Evolutionary conservation across 208 protist species (phyloP), one percentile per base, ranked within the genome.

Genomic region (Trypanosoma theileri): DNA sequence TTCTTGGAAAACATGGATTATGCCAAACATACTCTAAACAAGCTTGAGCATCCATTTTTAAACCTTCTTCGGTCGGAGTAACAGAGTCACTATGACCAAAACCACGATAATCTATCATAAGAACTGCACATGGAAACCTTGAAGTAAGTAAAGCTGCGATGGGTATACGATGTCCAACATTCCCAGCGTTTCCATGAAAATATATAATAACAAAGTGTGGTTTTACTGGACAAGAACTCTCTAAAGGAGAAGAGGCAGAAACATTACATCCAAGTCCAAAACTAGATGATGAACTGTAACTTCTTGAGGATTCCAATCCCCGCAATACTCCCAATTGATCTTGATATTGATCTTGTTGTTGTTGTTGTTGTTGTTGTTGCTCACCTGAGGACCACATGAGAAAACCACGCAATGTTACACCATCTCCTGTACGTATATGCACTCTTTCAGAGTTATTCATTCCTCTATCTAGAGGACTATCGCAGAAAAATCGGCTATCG

Each of bases 141-240:
- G 69, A 45, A 14, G 87, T 75, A 12, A 97, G 71, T 28, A 83
- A 53, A 35, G 69, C 52, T 11, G 89, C 90, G 57, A 93, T 74
- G 3, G 74, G 79, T 12, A 97, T 79, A 44, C 91, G 82, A 67
- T 97, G 90, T 22, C 91, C 91, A 12, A 95, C 90, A 72, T 97
- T 97, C 26, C 94, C 92, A 3, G 94, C 89, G 56, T 97, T 96
- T 46, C 94, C 94, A 68, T 97, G 91, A 64, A 96, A 97, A 77
- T 95, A 95, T 16, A 97, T 73, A 53, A 97, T 74, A 44, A 81
- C 75, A 69, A 88, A 89, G 7, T 66, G 68, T 22, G 80, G 69
- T 14, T 48, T 48, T 48, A 17, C 16, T 48, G 44, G 2, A 48
- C 16, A n/a, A n/a, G 16, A n/a, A 48, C 13, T 11, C 11, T 12